These are phyloP conservation scores for Stephania japonica DNA, from an alignment of 164 flowering plant species.

Conservation along the genomic window DNA sequence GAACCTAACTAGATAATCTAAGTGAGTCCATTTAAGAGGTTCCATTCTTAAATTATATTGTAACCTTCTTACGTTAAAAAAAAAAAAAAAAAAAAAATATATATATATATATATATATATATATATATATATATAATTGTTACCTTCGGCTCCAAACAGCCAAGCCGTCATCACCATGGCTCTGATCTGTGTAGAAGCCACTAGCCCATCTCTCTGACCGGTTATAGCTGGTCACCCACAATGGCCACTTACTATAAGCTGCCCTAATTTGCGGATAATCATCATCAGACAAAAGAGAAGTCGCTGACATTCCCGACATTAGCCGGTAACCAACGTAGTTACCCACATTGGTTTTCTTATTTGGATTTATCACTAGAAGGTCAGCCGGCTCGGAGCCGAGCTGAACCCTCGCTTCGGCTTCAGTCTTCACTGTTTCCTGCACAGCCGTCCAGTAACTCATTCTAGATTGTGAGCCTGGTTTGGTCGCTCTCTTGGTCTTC, in stretches of 20 bases:
- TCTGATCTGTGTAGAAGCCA: conserved; percentile 27
- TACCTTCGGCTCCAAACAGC: conserved; percentile 25
- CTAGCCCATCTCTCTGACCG: conserved; percentile 46
- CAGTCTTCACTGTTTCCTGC: conserved; percentile 35
- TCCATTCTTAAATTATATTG: no score
- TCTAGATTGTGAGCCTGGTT: conserved; percentile 11
- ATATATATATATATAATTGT: no score
- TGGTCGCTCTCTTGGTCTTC: conserved; percentile 16
- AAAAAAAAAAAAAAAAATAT: no score
- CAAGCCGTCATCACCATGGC: conserved; percentile 42
- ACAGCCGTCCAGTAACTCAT: conserved; percentile 43
- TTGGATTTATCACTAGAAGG: conserved; percentile 28
- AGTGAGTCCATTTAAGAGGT: no score
- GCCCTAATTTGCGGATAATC: conserved; percentile 41
- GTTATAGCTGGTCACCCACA: conserved; percentile 51
- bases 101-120: no score
- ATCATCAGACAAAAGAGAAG: conserved; percentile 27
- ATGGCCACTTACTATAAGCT: conserved; percentile 29
- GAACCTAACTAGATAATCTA: no score
- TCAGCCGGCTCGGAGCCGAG: conserved; percentile 29
- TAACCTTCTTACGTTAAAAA: no score
- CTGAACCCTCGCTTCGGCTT: conserved; percentile 28
- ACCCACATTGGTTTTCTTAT: conserved; percentile 32
- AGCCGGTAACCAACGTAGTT: conserved; percentile 34
- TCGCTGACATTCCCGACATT: conserved; percentile 19